Percentiles rank a stretch among this genome's conserved stretches.
phyloP scores from a whole-genome alignment of 2,329 filamentous ascomycete genomes.

The Penicillium sp. region DNA sequence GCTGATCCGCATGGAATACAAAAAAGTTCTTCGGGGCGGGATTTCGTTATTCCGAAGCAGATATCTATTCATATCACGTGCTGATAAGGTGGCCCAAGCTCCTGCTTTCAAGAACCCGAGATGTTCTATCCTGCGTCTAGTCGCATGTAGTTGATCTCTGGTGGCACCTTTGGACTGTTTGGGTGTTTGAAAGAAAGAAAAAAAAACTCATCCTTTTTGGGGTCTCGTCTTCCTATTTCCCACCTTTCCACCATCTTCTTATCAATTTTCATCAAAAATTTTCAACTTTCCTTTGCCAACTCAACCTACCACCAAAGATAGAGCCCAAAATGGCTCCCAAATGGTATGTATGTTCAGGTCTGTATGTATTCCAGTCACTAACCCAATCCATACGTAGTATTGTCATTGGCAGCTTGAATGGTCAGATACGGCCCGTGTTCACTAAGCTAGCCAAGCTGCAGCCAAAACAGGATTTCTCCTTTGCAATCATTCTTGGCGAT shows the following conservation, averaged over 20 bases:
- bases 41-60: constrained; percentile 33
- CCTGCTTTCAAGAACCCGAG: constrained; percentile 23
- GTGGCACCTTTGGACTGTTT: background rate
- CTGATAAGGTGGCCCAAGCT: constrained; percentile 34
- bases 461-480: constrained; percentile 81
- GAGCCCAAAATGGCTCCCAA: constrained; percentile 54
- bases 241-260: background rate
- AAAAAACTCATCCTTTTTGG: background rate
- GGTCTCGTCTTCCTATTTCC: background rate
- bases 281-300: background rate
- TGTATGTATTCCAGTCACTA: constrained; percentile 12
- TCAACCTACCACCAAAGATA: background rate
- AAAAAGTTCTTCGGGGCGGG: constrained; percentile 42
- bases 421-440: constrained; percentile 73
- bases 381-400: constrained; percentile 46
- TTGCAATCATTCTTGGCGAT: constrained; percentile 81
- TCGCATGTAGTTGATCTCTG: background rate
- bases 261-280: background rate
- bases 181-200: background rate
- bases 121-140: constrained; percentile 2
- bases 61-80: constrained; percentile 31
- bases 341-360: constrained; percentile 47
- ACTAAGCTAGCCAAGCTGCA: constrained; percentile 78
- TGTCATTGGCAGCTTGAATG: constrained; percentile 80
- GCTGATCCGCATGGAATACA: constrained; percentile 26